Percentiles rank a stretch among this genome's conserved stretches.
These are phyloP conservation scores for Chaetothyriales sp. DNA, from an alignment of 2,329 filamentous ascomycete genomes.

Conservation along the genomic window DNA sequence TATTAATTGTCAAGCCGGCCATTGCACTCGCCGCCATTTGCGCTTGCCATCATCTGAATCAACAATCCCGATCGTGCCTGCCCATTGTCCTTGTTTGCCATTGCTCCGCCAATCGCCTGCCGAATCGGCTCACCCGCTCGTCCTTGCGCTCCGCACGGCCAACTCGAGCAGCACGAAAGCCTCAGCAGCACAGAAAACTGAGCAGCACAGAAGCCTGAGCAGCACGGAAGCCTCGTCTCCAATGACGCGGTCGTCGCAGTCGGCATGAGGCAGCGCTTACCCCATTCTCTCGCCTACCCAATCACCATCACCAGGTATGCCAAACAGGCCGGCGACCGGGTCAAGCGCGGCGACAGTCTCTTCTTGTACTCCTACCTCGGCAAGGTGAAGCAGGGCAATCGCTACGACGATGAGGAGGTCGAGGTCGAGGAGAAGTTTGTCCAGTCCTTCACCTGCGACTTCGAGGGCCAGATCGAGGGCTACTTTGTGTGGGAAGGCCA, in stretches of 20 bases:
- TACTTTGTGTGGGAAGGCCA: conserved; percentile 53
- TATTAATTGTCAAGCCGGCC: not conserved
- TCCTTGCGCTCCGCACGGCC: not conserved
- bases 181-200: no score
- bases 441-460: conserved; percentile 67
- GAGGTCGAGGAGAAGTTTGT: conserved; percentile 57
- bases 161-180: not conserved
- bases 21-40: not conserved
- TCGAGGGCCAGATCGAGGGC: conserved; percentile 62
- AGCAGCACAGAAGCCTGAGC: no score
- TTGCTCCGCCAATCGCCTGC: no score
- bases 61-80: no score
- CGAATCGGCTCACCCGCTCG: no score
- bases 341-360: conserved; percentile 63
- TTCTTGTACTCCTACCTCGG: conserved; percentile 81
- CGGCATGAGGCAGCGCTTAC: conserved; percentile 35
- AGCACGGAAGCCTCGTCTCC: not conserved
- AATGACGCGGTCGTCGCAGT: conserved; percentile 2
- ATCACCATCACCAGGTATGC: conserved; percentile 81
- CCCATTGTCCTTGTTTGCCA: no score
- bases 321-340: conserved; percentile 58
- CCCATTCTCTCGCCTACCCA: conserved; percentile 64
- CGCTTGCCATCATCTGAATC: not conserved
- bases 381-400: conserved; percentile 45
- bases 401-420: conserved; percentile 60